These are phyloP conservation scores for Chaetomiaceae sp. DNA, from an alignment of 2,329 filamentous ascomycete species.

Conservation along the genomic window DNA sequence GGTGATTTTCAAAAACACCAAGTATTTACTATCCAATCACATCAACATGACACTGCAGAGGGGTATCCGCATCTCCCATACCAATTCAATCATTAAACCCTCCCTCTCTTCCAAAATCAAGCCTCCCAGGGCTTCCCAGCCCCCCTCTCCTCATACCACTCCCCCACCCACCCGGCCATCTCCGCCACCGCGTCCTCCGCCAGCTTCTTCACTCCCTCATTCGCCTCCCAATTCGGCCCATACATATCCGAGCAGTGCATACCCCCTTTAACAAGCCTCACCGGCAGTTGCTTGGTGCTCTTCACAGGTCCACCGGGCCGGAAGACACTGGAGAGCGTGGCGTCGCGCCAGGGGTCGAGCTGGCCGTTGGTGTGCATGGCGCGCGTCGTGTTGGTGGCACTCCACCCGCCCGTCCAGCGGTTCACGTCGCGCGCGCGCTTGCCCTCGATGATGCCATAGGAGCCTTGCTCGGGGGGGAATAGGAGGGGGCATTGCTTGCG, in stretches of 20 bases:
- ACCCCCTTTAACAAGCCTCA: constrained; percentile 35
- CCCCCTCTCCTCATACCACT: constrained; percentile 41
- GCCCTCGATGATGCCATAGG: constrained; percentile 33
- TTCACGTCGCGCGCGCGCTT: constrained; percentile 35
- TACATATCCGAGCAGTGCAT: constrained; percentile 40
- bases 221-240: constrained; percentile 45
- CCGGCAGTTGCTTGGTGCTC: constrained; percentile 32
- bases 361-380: constrained; percentile 40
- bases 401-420: constrained; percentile 39
- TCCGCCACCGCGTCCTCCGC: constrained; percentile 48
- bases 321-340: constrained; percentile 35
- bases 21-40: too few species aligned
- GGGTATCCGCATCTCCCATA: too few species aligned
- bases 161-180: constrained; percentile 51
- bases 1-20: too few species aligned
- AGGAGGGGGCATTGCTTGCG: constrained; percentile 41
- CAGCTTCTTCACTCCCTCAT: constrained; percentile 46
- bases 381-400: constrained; percentile 37
- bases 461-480: constrained; percentile 35
- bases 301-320: constrained; percentile 37
- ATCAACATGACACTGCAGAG: too few species aligned
- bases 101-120: too few species aligned
- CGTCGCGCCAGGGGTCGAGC: constrained; percentile 40
- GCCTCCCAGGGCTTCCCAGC: constrained; percentile 12
- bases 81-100: too few species aligned